Evolutionary conservation across 106 monocot species (phyloP).

Genomic region (Gastrodia elata): DNA sequence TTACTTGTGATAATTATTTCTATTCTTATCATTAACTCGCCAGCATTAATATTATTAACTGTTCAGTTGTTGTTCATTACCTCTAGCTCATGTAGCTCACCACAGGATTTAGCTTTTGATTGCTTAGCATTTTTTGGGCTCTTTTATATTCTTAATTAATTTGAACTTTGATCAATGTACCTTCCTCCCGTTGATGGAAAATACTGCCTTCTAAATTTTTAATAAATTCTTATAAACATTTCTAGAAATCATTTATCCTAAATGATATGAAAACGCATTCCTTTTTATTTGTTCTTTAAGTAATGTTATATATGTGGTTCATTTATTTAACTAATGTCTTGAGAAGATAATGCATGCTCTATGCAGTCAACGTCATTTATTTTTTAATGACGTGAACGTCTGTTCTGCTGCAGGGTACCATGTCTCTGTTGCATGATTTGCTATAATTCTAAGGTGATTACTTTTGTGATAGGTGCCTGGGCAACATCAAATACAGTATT

Average conservation of each 20-base stretch:
- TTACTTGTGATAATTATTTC: neutral
- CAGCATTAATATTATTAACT: neutral
- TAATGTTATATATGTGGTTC: neutral
- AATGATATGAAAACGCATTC: neutral
- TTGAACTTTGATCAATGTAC: neutral
- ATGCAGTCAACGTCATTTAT: neutral
- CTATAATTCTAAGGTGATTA: neutral
- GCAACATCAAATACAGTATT: slow-evolving; percentile 82
- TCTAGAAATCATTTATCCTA: neutral
- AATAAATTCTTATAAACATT: neutral
- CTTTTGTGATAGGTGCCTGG: slow-evolving; percentile 31
- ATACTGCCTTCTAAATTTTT: neutral
- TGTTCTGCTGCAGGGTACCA: slow-evolving; percentile 38
- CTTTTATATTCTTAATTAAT: too few species aligned
- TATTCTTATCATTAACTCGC: neutral
- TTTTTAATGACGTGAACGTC: neutral
- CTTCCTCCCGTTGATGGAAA: neutral
- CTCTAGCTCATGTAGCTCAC: too few species aligned
- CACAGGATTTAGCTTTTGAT: too few species aligned
- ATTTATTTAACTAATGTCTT: neutral
- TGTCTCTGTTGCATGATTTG: slow-evolving; percentile 75
- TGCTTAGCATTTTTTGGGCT: too few species aligned
- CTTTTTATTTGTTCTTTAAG: neutral
- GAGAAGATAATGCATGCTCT: neutral
- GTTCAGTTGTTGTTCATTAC: too few species aligned